Evolutionary conservation across 371 early-diverging fungal species (phyloP).

Genomic region (Mortierella sp.): DNA sequence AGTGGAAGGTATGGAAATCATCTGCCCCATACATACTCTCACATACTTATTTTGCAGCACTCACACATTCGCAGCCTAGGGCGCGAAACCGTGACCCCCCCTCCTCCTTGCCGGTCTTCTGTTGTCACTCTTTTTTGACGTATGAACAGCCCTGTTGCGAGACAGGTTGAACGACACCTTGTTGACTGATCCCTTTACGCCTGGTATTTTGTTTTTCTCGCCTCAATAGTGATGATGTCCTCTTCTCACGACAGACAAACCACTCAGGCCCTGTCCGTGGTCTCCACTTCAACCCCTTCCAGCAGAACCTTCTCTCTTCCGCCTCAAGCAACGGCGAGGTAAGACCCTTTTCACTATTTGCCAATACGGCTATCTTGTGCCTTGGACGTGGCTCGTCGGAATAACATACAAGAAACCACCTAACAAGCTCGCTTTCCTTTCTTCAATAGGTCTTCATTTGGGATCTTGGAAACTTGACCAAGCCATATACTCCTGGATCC

Average conservation of each 20-base stretch:
- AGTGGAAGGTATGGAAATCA: slow-evolving; percentile 63
- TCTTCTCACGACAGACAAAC: slow-evolving; percentile 76
- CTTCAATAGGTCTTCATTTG: slow-evolving; percentile 85
- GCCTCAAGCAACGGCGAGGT: slow-evolving; percentile 95
- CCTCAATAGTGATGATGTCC: slow-evolving; percentile 61
- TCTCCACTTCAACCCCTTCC: slow-evolving; percentile 92
- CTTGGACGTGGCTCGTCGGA: background rate
- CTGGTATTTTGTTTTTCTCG: background rate
- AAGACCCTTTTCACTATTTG: background rate
- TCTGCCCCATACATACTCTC: background rate
- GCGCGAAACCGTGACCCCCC: slow-evolving; percentile 1
- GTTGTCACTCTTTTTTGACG: background rate
- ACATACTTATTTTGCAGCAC: background rate
- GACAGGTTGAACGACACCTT: background rate
- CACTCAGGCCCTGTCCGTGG: slow-evolving; percentile 94
- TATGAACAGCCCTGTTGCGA: slow-evolving; percentile 1
- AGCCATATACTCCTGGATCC: slow-evolving; percentile 91
- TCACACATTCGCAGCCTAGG: slow-evolving; percentile 8
- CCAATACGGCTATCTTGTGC: background rate
- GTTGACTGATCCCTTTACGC: slow-evolving; percentile 3
- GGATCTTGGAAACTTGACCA: slow-evolving; percentile 90
- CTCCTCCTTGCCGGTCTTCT: background rate
- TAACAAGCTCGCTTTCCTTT: background rate
- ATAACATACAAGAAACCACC: background rate
- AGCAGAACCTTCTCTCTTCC: slow-evolving; percentile 89